Evolutionary conservation across 1,284 basidiomycete species (phyloP), one percentile per base, ranked within the genome.

Genomic region (Naganishia sp.): DNA sequence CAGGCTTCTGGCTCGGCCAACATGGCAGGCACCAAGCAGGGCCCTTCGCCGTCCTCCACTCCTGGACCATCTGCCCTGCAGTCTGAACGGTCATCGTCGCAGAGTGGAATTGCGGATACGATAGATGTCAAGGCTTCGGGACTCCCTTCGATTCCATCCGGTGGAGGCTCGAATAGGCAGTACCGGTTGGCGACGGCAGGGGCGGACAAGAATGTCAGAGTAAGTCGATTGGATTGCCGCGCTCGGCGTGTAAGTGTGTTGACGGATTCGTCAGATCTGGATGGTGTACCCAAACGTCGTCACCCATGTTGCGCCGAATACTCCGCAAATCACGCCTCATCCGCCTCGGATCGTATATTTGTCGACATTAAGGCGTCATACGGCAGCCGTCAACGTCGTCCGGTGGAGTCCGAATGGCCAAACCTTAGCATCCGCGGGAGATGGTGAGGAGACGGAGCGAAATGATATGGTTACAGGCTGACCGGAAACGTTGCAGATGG

Each of bases 341-440:
- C 87, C 89, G 2, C 91, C 95, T n/a, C 86, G 93, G 65, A 90
- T 95, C 57, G 96, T 99, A 77, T 99, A 97, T 76, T 87, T 97
- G 31, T 89, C 96, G 1, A 99, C 95, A 0, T 85, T 99, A 60
- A 88, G 85, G 72, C 87, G 93, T 74, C 95, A 99, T 79, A 93
- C 92, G 13, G 92, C 92, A 25, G 88, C 94, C 6, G 95, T 99
- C 69, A 99, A 99, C 72, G 95, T 96, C 17, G 95, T 96, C 28
- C 85, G 95, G 53, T 99, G 93, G 82, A 94, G 91, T 73, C 95
- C 95, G 9, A 93, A 90, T 74, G 94, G 95, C 88, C 92, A 94
- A 75, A 81, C 88, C 45, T 87, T 97, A 72, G 94, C 94, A 50
- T 95, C 92, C 21, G 93, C 94, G 61, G 93, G 94, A 68, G 94